Percentiles rank a stretch among this genome's conserved stretches.
phyloP scores from a whole-genome alignment of 23 red algal genomes.

The Gracilaria domingensis region DNA sequence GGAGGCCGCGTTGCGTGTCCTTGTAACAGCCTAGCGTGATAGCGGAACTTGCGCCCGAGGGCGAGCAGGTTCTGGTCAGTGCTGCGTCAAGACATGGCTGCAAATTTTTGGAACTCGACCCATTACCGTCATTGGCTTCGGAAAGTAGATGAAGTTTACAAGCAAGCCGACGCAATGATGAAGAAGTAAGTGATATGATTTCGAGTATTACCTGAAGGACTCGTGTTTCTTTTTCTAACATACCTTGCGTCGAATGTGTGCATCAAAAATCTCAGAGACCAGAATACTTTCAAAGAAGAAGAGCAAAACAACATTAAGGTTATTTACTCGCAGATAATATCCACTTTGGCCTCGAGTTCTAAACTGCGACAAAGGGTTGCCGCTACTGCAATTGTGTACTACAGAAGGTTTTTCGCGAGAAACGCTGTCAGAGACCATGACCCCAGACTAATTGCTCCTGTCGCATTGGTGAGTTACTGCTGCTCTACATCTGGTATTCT shows the following conservation, averaged over 20 bases:
- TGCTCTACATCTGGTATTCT: background rate
- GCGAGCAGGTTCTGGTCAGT: background rate
- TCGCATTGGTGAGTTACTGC: slow-evolving; percentile 65
- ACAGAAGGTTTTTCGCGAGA: slow-evolving; percentile 71
- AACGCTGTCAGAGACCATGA: slow-evolving; percentile 64
- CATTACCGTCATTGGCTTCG: slow-evolving; percentile 84
- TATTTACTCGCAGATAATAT: slow-evolving; percentile 70
- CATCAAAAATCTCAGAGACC: slow-evolving; percentile 19
- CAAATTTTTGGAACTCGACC: slow-evolving; percentile 89
- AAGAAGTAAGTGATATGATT: slow-evolving; percentile 27
- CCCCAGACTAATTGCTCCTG: slow-evolving; percentile 81
- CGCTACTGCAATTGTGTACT: slow-evolving; percentile 84
- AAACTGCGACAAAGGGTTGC: slow-evolving; percentile 84
- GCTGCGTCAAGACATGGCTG: slow-evolving; percentile 57
- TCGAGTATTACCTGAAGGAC: background rate
- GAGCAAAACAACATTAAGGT: slow-evolving; percentile 70
- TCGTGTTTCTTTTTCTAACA: background rate
- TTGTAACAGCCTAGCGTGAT: no score
- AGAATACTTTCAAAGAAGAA: slow-evolving; percentile 54
- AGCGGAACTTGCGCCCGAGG: no score
- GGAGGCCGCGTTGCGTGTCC: no score
- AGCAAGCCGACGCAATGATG: slow-evolving; percentile 48
- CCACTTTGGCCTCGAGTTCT: slow-evolving; percentile 60
- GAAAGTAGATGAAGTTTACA: slow-evolving; percentile 59
- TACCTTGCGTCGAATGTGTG: background rate